Base-by-base conservation (phyloP, 169 alveolate genomes). In the Plasmodium gonderi region DNA sequence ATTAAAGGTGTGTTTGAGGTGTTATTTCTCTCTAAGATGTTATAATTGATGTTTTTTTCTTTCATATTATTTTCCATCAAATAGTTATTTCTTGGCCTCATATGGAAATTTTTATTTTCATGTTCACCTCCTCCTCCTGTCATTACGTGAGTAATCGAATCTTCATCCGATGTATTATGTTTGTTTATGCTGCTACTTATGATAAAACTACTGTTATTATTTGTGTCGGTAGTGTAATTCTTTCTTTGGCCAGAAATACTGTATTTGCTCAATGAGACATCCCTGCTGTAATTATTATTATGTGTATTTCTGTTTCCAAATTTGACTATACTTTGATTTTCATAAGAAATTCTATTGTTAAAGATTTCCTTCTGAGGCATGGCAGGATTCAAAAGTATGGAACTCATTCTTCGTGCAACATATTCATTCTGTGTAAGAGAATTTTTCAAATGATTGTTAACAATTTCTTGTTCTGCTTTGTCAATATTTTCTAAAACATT, bases 381-480 rank as follows among this genome's bases (percentile, higher is more conserved):
- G 29, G 44, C 64, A 0, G 78, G 91, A 14, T 69, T 82, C 40
- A 82, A 40, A n/a, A 82, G 60, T 69, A 82, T 69, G 4, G 92
- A 82, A 23, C 92, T 82, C 92, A 82, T 82, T 51, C 92, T 68
- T 54, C 81, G 51, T 23, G 92, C 92, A 3, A 47, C 81, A 40
- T 82, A 82, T 44, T 82, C 92, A 75, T 82, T 82, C 33, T 69
- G 81, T 47, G 77, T 14, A 14, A 82, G 38, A 23, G 92, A 83
- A 69, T 83, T 83, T 76, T 83, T 83, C 65, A 83, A 83, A 72
- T 83, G 92, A 29, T 72, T 83, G 40, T 83, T 83, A n/a, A 83
- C 83, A 42, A 83, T 83, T 69, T 83, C 83, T 49, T 83, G 82
- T 45, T 83, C 92, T 2, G 92, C 92, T 42, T 83, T 83, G 42